Percentiles rank a stretch among this genome's conserved stretches.
These are phyloP conservation scores for Nadsonia starkeyi-henricii DNA, from an alignment of 1,139 yeast species.

Conservation along the genomic window DNA sequence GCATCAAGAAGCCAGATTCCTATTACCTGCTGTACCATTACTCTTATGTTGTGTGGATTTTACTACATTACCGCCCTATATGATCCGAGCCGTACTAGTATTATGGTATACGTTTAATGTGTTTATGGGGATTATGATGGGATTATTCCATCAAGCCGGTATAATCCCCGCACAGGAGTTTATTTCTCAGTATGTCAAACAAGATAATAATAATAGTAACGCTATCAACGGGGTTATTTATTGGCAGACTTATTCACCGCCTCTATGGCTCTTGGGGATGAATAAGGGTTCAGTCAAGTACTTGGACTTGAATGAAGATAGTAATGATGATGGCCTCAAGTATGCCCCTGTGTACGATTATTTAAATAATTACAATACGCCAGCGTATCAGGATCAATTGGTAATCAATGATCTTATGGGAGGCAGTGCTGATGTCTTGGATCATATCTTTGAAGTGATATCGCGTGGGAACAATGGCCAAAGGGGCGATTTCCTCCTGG, in stretches of 20 bases:
- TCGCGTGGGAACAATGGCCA: not conserved
- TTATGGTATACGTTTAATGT: constrained; percentile 58
- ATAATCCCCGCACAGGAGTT: constrained; percentile 50
- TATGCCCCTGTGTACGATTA: constrained; percentile 26
- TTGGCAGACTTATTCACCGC: constrained; percentile 95
- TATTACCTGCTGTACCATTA: constrained; percentile 65
- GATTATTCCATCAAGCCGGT: constrained; percentile 82
- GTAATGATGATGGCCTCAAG: constrained; percentile 22
- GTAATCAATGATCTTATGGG: constrained; percentile 48
- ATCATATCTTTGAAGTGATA: constrained; percentile 13
- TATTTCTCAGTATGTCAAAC: constrained; percentile 21
- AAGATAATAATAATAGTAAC: constrained; percentile 7
- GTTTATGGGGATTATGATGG: constrained; percentile 51
- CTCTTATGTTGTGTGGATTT: constrained; percentile 47
- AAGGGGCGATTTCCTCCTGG: not conserved
- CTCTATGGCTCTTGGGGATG: constrained; percentile 63
- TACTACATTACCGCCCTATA: constrained; percentile 12
- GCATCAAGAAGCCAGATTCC: constrained; percentile 84
- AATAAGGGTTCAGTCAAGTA: constrained; percentile 17
- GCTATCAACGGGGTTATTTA: constrained; percentile 27
- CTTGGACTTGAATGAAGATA: constrained; percentile 15
- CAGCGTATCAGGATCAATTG: constrained; percentile 6
- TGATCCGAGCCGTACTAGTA: constrained; percentile 21
- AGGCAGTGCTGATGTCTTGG: constrained; percentile 23
- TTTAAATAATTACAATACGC: constrained; percentile 15